phyloP scores from a whole-genome alignment of 257 asterid genomes.

The Ocimum tenuiflorum region DNA sequence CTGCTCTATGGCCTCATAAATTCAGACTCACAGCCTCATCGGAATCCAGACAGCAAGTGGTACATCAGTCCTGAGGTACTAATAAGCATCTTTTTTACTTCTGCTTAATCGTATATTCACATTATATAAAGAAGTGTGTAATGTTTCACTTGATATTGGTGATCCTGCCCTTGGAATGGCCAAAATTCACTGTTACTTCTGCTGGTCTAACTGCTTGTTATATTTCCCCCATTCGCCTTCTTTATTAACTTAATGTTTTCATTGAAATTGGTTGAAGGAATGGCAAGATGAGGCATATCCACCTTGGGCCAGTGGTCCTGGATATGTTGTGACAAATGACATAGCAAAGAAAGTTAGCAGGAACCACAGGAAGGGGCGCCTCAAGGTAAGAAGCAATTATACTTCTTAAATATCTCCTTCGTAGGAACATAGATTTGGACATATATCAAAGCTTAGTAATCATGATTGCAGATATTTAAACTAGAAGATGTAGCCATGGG shows the following conservation, averaged over 20 bases:
- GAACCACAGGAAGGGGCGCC: constrained; percentile 47
- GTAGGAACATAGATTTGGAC: too few species aligned
- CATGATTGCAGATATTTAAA: constrained; percentile 64
- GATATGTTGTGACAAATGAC: constrained; percentile 75
- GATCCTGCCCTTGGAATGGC: background rate
- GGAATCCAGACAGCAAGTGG: constrained; percentile 92
- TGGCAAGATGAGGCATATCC: constrained; percentile 83
- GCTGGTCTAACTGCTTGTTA: background rate
- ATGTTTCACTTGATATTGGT: background rate
- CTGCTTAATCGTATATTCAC: background rate
- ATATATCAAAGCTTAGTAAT: background rate
- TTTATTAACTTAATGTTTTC: constrained; percentile 6
- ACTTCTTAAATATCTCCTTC: background rate
- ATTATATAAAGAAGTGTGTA: background rate
- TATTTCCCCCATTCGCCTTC: background rate
- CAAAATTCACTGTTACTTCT: background rate
- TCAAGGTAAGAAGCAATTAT: constrained; percentile 46
- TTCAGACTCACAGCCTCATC: constrained; percentile 79
- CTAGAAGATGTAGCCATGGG: constrained; percentile 99
- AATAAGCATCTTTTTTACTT: background rate
- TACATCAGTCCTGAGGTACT: constrained; percentile 83
- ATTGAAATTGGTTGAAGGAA: constrained; percentile 43
- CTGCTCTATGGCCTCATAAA: constrained; percentile 90
- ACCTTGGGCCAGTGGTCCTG: constrained; percentile 97
- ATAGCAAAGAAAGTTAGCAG: constrained; percentile 65